Evolutionary conservation across 495 filamentous ascomycete species (phyloP).

Genomic region (Delitschia confertaspora): DNA sequence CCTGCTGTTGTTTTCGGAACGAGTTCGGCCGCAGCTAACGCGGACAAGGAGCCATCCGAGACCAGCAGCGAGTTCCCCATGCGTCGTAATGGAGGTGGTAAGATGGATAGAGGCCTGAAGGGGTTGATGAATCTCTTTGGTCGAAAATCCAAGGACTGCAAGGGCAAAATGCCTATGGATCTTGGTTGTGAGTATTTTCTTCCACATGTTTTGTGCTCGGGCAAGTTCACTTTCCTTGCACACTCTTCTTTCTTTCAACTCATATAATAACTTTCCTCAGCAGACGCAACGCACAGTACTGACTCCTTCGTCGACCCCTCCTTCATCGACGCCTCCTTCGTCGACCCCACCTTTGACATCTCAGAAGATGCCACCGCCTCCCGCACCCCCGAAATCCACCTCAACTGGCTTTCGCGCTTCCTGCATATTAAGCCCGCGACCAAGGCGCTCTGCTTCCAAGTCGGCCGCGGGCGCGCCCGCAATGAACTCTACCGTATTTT

Average conservation of each 20-base stretch:
- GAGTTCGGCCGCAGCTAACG: constrained; percentile 6
- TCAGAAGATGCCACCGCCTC: constrained; percentile 12
- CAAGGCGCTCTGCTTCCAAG: constrained; percentile 61
- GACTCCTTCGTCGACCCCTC: constrained; percentile 11
- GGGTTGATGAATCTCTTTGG: constrained; percentile 22
- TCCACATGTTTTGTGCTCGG: background rate
- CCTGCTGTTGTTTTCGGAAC: background rate
- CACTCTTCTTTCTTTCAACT: background rate
- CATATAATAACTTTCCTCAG: background rate
- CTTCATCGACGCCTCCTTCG: constrained; percentile 14
- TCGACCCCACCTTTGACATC: constrained; percentile 15
- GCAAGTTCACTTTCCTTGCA: background rate
- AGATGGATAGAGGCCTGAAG: constrained; percentile 14
- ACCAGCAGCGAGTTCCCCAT: constrained; percentile 33
- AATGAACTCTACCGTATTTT: constrained; percentile 66
- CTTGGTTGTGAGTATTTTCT: constrained; percentile 19
- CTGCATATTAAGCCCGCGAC: constrained; percentile 81
- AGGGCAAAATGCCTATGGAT: constrained; percentile 9
- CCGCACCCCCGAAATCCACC: constrained; percentile 45
- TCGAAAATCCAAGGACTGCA: constrained; percentile 26
- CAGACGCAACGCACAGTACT: constrained; percentile 15
- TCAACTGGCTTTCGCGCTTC: constrained; percentile 79
- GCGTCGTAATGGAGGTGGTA: constrained; percentile 21
- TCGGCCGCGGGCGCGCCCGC: constrained; percentile 57
- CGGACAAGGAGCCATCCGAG: constrained; percentile 13